Evolutionary conservation across 2,329 filamentous ascomycete species (phyloP).

Genomic region (Parastagonospora nodorum): DNA sequence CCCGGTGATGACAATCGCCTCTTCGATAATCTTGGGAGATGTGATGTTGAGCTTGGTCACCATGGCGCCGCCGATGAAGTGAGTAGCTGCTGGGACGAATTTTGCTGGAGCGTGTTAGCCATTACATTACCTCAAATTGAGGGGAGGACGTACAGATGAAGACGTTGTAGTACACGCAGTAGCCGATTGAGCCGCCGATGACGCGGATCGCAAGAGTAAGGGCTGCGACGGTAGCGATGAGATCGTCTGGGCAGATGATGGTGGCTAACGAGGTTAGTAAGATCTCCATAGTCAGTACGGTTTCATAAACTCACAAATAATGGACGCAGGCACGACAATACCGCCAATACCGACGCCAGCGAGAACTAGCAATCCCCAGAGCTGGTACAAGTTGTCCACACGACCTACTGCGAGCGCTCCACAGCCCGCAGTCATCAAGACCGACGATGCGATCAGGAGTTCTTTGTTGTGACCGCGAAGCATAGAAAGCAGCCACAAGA

Average conservation of each 20-base stretch:
- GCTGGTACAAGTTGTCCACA: slow-evolving; percentile 57
- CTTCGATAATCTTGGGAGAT: slow-evolving; percentile 56
- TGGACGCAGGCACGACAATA: slow-evolving; percentile 69
- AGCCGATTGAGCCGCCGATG: slow-evolving; percentile 68
- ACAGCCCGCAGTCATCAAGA: slow-evolving; percentile 71
- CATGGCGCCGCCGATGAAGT: slow-evolving; percentile 43
- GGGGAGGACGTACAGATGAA: slow-evolving; percentile 27
- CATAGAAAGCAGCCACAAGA: slow-evolving; percentile 62
- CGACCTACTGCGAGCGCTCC: slow-evolving; percentile 59
- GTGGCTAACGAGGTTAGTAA: slow-evolving; percentile 50
- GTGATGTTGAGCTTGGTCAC: slow-evolving; percentile 57
- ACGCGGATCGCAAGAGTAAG: slow-evolving; percentile 71
- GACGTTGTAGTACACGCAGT: slow-evolving; percentile 54
- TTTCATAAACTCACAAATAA: slow-evolving; percentile 52
- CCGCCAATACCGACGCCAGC: slow-evolving; percentile 70
- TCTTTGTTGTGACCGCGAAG: slow-evolving; percentile 64
- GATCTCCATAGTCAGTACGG: not conserved
- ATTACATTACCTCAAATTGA: not conserved
- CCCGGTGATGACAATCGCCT: slow-evolving; percentile 50
- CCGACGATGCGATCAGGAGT: slow-evolving; percentile 62
- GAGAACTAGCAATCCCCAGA: slow-evolving; percentile 64
- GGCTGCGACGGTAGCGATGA: slow-evolving; percentile 71
- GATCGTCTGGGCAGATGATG: slow-evolving; percentile 71
- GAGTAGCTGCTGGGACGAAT: slow-evolving; percentile 27
- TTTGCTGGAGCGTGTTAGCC: slow-evolving; percentile 13